Evolutionary conservation across 768 basidiomycete species (phyloP), one percentile per base, ranked within the genome.

Genomic region (Lactarius evosmus): DNA sequence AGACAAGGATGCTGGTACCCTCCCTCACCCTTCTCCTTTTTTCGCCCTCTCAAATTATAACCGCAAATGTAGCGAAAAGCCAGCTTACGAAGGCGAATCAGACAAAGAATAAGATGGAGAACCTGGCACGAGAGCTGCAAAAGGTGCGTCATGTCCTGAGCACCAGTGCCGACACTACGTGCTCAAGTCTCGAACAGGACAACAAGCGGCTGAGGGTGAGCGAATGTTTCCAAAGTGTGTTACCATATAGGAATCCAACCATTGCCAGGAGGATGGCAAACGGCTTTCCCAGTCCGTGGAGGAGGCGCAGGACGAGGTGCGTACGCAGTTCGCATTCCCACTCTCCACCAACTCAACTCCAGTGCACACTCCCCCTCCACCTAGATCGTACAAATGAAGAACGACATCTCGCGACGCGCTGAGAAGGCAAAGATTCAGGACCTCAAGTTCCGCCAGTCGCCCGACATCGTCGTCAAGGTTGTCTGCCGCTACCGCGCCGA

Each of bases 391-490:
- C 88, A 89, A 75, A 89, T 92, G 85, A 92, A 90, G 76, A 83
- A 78, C 71, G 89, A 91, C 78, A 84, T 93, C 71, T 83, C 88
- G 49, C 90, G 88, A 73, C 86, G 90, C 66, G 83, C 84, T 9
- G 89, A 92, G 73, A 89, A 85, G 72, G 89, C 85, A 52, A 90
- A 87, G 74, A 75, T 86, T 33, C 89, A 89, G 69, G 91, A 92
- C 70, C 79, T 82, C 70, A 93, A 92, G 74, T 91, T 85, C 71
- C 86, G 87, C 61, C 91, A 93, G 74, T 85, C 85, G 80, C 89
- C 90, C n/a, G 90, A 95, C 72, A 91, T 94, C 64, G 87, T 93
- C 57, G 85, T 94, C 76, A 93, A 92, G 73, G 91, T 95, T 67
- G 79, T 89, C 56, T 94, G 92, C 75, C 87, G 88, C 69, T 93